These are phyloP conservation scores for Microcyclospora pomicola DNA, from an alignment of 2,329 filamentous ascomycete genomes.

Conservation along the genomic window DNA sequence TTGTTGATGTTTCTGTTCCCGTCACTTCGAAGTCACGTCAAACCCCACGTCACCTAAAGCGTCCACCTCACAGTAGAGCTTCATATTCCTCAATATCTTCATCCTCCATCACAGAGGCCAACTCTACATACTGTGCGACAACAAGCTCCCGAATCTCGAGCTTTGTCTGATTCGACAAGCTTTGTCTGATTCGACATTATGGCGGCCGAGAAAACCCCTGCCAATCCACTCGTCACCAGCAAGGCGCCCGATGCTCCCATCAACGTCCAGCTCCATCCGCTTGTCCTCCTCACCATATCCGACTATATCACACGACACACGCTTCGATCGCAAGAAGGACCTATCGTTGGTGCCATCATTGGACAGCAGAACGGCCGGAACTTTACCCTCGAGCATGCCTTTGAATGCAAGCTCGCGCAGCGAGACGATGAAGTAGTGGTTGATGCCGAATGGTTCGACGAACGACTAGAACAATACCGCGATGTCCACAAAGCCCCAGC, in stretches of 20 bases:
- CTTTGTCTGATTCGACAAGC: too few relatives aligned
- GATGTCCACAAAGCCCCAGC: conserved; percentile 73
- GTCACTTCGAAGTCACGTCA: too few relatives aligned
- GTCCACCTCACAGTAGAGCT: too few relatives aligned
- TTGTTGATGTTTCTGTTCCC: too few relatives aligned
- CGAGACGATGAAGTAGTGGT: conserved; percentile 45
- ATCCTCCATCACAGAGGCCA: too few relatives aligned
- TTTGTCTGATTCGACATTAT: conserved; percentile 13
- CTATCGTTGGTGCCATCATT: conserved; percentile 74
- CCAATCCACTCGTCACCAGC: conserved; percentile 30
- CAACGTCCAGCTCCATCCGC: conserved; percentile 74
- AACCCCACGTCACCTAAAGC: too few relatives aligned
- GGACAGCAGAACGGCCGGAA: conserved; percentile 84
- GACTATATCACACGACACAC: conserved; percentile 91
- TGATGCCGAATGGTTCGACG: conserved; percentile 57
- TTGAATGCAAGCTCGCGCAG: conserved; percentile 55
- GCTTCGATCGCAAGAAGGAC: conserved; percentile 58
- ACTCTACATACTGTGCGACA: too few relatives aligned
- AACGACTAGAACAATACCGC: conserved; percentile 76
- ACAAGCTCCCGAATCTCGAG: too few relatives aligned
- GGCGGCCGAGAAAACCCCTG: conserved; percentile 17
- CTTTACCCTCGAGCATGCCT: conserved; percentile 85
- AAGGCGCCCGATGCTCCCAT: conserved; percentile 50
- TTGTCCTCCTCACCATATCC: conserved; percentile 90
- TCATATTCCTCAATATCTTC: too few relatives aligned